Evolutionary conservation across 2,329 filamentous ascomycete genomes (phyloP), one percentile per base, ranked within the genome.

Genomic region (Alternaria sp.): DNA sequence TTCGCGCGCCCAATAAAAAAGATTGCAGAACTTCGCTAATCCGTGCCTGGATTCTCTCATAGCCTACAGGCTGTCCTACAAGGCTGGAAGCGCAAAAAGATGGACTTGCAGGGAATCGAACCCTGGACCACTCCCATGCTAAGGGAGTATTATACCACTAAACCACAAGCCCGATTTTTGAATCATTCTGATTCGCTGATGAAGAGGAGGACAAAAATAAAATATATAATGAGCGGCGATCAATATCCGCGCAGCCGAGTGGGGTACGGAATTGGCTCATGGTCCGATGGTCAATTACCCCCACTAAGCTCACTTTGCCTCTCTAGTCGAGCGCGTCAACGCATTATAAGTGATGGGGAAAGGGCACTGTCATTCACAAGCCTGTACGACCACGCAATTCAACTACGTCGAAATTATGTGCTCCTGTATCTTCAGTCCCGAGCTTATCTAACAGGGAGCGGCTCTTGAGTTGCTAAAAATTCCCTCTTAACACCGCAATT

Each of bases 131-230:
- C 62, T 65, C 62, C 59, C 62, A 65, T 65, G 64, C 64, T 67
- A 65, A 67, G 64, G 59, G 62, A 65, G 59, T 65, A 65, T 67
- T 60, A 65, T 67, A 65, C 64, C 64, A 67, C 64, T 67, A 67
- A 65, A 67, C 64, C 64, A 67, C 64, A 58, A 67, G 64, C 64
- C 64, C 64, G 45, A 28, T 16, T 41, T 18, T 3, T 22, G 9
- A 11, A 41, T 20, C 38, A 7, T 2, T 5, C 51, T 53, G 11
- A 30, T 34, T 38, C 14, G 30, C 9, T 38, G 32, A 50, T 27
- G 32, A 3, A 27, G 16, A 25, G 18, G 10, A 25, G 5, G 1
- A 3, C 20, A 20, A 20, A 3, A 20, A 2, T 3, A 20, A 20
- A 20, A 20, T 20, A 3, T 20, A 20, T 20, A 20, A n/a, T n/a